Evolutionary conservation across 306 rosid species (phyloP).

Genomic region (Fragaria vesca): DNA sequence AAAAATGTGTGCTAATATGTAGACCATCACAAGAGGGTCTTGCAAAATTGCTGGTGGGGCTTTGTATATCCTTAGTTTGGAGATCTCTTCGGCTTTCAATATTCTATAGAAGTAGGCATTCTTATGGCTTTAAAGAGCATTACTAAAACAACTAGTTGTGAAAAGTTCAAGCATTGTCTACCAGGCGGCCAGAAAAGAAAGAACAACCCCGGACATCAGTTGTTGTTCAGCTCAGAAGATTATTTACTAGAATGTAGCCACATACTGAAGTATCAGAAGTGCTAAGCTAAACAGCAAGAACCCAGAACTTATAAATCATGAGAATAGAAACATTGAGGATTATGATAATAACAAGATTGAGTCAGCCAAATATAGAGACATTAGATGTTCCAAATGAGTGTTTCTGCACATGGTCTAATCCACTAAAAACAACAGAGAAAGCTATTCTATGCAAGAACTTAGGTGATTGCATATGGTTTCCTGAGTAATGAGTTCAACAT

Average conservation of each 20-base stretch:
- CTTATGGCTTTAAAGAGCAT: background rate
- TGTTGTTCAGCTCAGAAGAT: background rate
- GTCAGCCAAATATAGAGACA: background rate
- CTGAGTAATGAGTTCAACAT: background rate
- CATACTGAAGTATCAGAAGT: background rate
- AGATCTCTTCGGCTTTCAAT: background rate
- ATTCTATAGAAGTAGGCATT: background rate
- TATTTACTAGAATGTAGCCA: background rate
- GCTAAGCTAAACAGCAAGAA: background rate
- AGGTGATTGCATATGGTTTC: background rate
- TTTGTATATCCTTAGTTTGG: background rate
- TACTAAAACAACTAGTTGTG: background rate
- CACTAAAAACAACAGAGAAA: background rate
- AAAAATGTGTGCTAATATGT: background rate
- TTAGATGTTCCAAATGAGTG: background rate
- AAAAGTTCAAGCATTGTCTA: background rate
- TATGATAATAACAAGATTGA: background rate
- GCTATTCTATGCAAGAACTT: background rate
- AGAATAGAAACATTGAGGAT: background rate
- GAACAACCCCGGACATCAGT: background rate
- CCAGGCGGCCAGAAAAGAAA: background rate
- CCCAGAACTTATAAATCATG: too few species aligned
- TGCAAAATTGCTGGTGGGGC: background rate
- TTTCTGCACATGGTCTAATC: background rate
- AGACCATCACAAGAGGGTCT: background rate